Conservation (phyloP, 2,329 filamentous ascomycete species). For the Aspergillus sp. region DNA sequence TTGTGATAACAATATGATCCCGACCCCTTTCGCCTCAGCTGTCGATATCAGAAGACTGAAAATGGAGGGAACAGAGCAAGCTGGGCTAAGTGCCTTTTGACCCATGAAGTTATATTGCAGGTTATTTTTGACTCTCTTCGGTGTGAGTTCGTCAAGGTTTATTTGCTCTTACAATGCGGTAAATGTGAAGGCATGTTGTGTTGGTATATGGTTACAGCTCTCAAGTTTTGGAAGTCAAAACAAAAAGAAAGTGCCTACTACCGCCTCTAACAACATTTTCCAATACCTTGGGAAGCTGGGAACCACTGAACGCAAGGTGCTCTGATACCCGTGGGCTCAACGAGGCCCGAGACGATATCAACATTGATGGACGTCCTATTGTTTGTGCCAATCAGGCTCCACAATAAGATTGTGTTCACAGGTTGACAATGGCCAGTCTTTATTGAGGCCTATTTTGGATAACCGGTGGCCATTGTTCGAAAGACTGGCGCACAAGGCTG, state of each 20-base stretch:
- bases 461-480: background rate
- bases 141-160: background rate
- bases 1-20: background rate
- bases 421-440: background rate
- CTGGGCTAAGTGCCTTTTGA: background rate
- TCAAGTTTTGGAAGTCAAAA: background rate
- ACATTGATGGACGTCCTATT: background rate
- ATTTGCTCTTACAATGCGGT: too few species aligned
- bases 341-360: background rate
- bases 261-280: background rate
- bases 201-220: background rate
- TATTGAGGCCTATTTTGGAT: background rate
- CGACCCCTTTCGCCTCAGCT: background rate
- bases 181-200: background rate
- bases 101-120: background rate
- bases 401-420: background rate
- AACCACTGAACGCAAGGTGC: too few species aligned
- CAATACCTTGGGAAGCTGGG: background rate
- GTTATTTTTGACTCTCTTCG: background rate
- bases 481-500: background rate
- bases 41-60: background rate
- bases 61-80: background rate
- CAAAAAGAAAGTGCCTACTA: background rate
- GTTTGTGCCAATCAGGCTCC: background rate
- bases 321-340: background rate